These are phyloP conservation scores for Mucor sp. DNA, from an alignment of 371 early-diverging fungal genomes.

Conservation along the genomic window DNA sequence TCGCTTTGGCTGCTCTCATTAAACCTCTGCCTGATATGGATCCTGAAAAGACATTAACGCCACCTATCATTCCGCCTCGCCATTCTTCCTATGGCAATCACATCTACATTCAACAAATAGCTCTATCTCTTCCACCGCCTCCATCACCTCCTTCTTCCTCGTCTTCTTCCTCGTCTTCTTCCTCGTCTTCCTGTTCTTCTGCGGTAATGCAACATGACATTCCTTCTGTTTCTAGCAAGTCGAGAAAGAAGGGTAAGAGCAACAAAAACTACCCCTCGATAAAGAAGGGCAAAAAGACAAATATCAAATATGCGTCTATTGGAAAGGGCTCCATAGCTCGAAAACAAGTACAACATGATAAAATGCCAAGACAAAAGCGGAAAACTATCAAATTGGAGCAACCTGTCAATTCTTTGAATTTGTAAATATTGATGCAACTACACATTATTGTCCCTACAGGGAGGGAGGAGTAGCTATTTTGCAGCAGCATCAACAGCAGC, in stretches of 20 bases:
- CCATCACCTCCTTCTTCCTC: not conserved
- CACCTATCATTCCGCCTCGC: constrained; percentile 9
- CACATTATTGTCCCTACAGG: not conserved
- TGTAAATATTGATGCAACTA: not conserved
- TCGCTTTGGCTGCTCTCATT: constrained; percentile 1
- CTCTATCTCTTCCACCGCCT: not conserved
- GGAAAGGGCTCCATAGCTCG: constrained; percentile 8
- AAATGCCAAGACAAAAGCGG: constrained; percentile 5
- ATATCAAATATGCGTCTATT: constrained; percentile 6
- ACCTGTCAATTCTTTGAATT: constrained; percentile 1
- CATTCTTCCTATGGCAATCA: constrained; percentile 3
- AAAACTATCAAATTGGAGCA: not conserved
- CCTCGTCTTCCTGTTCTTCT: not conserved
- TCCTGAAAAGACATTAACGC: not conserved
- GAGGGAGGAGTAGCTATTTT: not conserved
- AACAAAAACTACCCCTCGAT: constrained; percentile 9
- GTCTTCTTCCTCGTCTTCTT: not conserved
- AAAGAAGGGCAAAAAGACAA: constrained; percentile 1
- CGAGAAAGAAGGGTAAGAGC: not conserved
- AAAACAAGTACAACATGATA: constrained; percentile 3
- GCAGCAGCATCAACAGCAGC: too few species aligned
- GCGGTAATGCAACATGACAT: not conserved
- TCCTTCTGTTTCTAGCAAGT: not conserved
- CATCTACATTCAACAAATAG: not conserved
- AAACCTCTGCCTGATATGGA: constrained; percentile 1